Base-by-base conservation (phyloP, 139 green algal genomes). In the Closterium sp. region DNA sequence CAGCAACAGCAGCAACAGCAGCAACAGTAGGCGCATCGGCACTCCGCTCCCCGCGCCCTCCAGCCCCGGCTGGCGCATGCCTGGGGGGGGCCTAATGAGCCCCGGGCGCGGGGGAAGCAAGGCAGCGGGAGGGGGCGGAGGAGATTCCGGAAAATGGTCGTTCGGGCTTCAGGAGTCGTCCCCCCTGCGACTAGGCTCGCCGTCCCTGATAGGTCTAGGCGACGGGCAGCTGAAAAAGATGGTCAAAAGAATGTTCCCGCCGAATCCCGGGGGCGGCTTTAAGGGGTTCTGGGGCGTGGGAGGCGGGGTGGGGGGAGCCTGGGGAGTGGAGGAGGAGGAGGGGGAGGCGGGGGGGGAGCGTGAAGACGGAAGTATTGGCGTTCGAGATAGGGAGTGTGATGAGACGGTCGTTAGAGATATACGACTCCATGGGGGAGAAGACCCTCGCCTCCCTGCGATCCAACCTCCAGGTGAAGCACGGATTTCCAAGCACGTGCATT, bases 331-430 rank as follows among this genome's bases (percentile, higher is more conserved):
- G 43, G 43, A 12, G 43, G 43, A 1, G 43, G 12, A 6, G 43
- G 43, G 43, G 43, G 43, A 2, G 43, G 43, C 2, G 43, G 43
- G 43, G 43, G 43, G 43, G 43, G 43, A 69, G 43, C 23, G 81
- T 86, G 81, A 32, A 32, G 81, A 86, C 81, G 81, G 81, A 86
- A 23, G 30, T 86, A 19, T 23, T 86, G 28, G 81, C 81, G 81
- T 86, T 86, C 9, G 81, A 86, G 81, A 86, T 86, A 32, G 81
- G 81, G 21, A 86, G 81, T 86, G 81, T 86, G n/a, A 86, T 86
- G 81, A 32, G 81, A 32, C 81, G 81, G 30, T 34, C 30, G 19
- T 2, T 86, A 23, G 81, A 86, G 81, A 86, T 86, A 34, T 86
- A 86, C 25, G 81, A 86, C 81, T 86, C 16, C 81, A 86, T 86